phyloP scores from a whole-genome alignment of 768 basidiomycete genomes.

The Nidularia sp. region DNA sequence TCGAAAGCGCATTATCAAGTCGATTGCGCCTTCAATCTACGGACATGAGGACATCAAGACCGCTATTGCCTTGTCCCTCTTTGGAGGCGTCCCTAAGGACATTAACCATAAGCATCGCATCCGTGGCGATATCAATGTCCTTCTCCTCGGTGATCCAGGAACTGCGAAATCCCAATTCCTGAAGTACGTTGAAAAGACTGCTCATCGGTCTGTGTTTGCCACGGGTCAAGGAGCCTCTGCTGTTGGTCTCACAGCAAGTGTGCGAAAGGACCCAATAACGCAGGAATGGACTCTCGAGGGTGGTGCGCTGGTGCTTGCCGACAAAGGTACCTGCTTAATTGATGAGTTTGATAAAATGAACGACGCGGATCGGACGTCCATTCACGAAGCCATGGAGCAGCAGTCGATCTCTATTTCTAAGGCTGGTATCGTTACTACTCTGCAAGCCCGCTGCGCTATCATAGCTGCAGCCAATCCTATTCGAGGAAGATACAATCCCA shows the following conservation, averaged over 20 bases:
- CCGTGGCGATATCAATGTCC: slow-evolving; percentile 96
- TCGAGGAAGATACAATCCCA: slow-evolving; percentile 95
- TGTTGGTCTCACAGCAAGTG: slow-evolving; percentile 97
- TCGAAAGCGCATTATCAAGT: slow-evolving; percentile 96
- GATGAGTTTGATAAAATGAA: slow-evolving; percentile 99
- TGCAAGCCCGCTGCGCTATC: slow-evolving; percentile 97
- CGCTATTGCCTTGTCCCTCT: slow-evolving; percentile 90
- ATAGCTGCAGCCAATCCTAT: slow-evolving; percentile 98
- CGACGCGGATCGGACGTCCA: slow-evolving; percentile 94
- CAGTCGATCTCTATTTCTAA: slow-evolving; percentile 99
- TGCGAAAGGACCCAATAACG: slow-evolving; percentile 97
- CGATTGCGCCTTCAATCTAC: slow-evolving; percentile 97
- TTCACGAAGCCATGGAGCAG: slow-evolving; percentile 99
- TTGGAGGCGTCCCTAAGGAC: slow-evolving; percentile 92
- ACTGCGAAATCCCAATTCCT: slow-evolving; percentile 99
- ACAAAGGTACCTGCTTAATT: slow-evolving; percentile 96
- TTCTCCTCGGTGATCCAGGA: slow-evolving; percentile 95
- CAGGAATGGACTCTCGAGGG: slow-evolving; percentile 99
- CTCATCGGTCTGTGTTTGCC: slow-evolving; percentile 95
- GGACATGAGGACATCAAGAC: slow-evolving; percentile 99
- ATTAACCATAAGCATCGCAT: slow-evolving; percentile 96
- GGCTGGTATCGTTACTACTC: slow-evolving; percentile 96
- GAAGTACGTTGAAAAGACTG: slow-evolving; percentile 99
- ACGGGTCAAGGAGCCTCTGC: slow-evolving; percentile 98
- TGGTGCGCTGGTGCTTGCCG: slow-evolving; percentile 95